Evolutionary conservation across 2,329 filamentous ascomycete species (phyloP), one percentile per base, ranked within the genome.

Genomic region (Botryosphaeria dothidea): DNA sequence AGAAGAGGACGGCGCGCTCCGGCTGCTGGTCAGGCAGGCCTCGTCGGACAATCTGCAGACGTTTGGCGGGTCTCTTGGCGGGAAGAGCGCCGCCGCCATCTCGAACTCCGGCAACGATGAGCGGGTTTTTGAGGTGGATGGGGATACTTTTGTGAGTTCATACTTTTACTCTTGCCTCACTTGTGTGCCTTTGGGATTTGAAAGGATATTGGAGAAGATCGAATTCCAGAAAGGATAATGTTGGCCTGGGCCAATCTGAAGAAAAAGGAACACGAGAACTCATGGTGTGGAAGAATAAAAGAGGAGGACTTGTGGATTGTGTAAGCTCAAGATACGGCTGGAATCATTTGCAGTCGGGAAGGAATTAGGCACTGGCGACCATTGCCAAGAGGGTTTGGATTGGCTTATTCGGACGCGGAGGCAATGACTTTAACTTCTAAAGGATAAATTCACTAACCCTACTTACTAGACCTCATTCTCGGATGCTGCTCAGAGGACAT

Each of bases 51-150:
- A 61, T 11, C 9, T 64, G 56, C 61, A 72, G 67, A 52, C 67
- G 17, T 77, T 77, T 68, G 77, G 72, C 19, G 78, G 74, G 19
- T 78, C 80, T 65, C 73, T 87, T 66, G 84, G 79, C 57, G 84
- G 83, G 49, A 76, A 81, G 63, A 75, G 79, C 17, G 82, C 83
- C 7, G 83, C 84, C 21, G 79, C 86, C 36, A 66, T 71, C 15
- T 74, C 68, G 43, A 65, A 83, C 68, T 79, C 80, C 6, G 80
- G 81, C 48, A 74, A 83, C 19, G 11, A 21, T 0, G 58, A 63
- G 48, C 19, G 60, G 27, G 15, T 56, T 25, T 66, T 48, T 13
- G 43, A 41, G 25, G 57, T 49, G 8, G 31, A 66, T 27, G 57
- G 43, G 3, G 60, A 64, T 41, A 62, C 57, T 45, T 64, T 64